Conservation (phyloP, 2,329 filamentous ascomycete genomes). For the Alternaria rosae region DNA sequence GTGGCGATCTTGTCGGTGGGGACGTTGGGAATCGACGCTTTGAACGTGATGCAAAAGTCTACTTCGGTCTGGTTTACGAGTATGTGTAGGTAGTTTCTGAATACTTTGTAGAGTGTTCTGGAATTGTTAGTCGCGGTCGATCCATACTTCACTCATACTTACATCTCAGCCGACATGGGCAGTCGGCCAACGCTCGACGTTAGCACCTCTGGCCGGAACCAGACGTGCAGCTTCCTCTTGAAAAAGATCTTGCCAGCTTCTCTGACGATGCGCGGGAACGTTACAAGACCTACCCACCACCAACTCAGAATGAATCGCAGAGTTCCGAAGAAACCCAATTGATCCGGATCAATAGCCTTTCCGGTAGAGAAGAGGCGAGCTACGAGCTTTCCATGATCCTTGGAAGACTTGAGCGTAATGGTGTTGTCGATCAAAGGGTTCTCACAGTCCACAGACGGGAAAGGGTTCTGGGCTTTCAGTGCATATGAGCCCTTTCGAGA, state of each 20-base stretch:
- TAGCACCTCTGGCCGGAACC: conserved; percentile 70
- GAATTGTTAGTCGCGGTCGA: conserved; percentile 14
- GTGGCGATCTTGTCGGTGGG: conserved; percentile 28
- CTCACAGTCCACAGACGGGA: conserved; percentile 41
- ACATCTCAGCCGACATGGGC: conserved; percentile 61
- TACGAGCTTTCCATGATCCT: conserved; percentile 67
- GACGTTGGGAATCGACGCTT: conserved; percentile 56
- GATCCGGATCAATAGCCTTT: conserved; percentile 58
- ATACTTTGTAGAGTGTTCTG: conserved; percentile 48
- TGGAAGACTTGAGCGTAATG: conserved; percentile 67
- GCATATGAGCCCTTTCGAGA: conserved; percentile 58
- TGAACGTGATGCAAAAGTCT: conserved; percentile 62
- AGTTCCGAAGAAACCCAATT: conserved; percentile 55
- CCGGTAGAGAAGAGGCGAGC: conserved; percentile 66
- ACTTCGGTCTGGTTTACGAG: conserved; percentile 58
- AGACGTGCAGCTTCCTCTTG: conserved; percentile 65
- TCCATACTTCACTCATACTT: conserved; percentile 3
- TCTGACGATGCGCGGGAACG: conserved; percentile 69
- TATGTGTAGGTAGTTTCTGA: conserved; percentile 51
- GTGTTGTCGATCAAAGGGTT: conserved; percentile 62
- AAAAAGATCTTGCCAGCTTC: conserved; percentile 68
- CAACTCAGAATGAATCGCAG: conserved; percentile 61
- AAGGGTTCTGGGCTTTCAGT: conserved; percentile 56
- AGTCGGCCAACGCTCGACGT: conserved; percentile 62
- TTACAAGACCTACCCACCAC: conserved; percentile 73